Evolutionary conservation across 306 rosid genomes (phyloP).

Genomic region (Rosa multiflora): DNA sequence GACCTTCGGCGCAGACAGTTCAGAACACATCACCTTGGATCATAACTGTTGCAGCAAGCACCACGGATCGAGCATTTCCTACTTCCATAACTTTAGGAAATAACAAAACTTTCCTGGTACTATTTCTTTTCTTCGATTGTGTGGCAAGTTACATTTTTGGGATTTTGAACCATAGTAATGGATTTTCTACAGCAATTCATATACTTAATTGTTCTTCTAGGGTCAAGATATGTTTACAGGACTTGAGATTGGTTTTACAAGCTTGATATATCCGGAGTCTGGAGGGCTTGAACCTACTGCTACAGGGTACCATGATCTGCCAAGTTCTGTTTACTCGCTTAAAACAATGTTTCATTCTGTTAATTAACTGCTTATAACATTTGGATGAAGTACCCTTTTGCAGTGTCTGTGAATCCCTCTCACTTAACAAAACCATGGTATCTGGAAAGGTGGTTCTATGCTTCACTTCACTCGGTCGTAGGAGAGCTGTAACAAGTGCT

Average conservation of each 20-base stretch:
- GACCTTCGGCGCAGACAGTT: slow-evolving; percentile 40
- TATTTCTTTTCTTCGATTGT: background rate
- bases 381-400: background rate
- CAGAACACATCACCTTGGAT: slow-evolving; percentile 44
- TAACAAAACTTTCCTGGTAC: slow-evolving; percentile 41
- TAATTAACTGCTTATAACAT: background rate
- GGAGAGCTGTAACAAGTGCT: slow-evolving; percentile 1
- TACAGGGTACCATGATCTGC: slow-evolving; percentile 12
- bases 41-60: slow-evolving; percentile 44
- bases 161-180: background rate
- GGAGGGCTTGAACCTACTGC: slow-evolving; percentile 3
- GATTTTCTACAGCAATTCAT: background rate
- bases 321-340: background rate
- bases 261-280: slow-evolving; percentile 41
- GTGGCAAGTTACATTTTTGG: background rate
- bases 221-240: slow-evolving; percentile 34
- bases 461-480: slow-evolving; percentile 23
- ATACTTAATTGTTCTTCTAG: slow-evolving; percentile 11
- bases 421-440: slow-evolving; percentile 25
- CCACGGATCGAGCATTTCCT: slow-evolving; percentile 42
- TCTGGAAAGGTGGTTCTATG: slow-evolving; percentile 39
- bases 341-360: background rate
- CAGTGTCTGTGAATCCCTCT: slow-evolving; percentile 36
- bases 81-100: slow-evolving; percentile 45
- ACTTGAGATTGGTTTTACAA: slow-evolving; percentile 31